Percentiles rank a stretch among this genome's conserved stretches.
phyloP scores from a whole-genome alignment of 2,329 filamentous ascomycete species.

The Fonsecaea nubica region DNA sequence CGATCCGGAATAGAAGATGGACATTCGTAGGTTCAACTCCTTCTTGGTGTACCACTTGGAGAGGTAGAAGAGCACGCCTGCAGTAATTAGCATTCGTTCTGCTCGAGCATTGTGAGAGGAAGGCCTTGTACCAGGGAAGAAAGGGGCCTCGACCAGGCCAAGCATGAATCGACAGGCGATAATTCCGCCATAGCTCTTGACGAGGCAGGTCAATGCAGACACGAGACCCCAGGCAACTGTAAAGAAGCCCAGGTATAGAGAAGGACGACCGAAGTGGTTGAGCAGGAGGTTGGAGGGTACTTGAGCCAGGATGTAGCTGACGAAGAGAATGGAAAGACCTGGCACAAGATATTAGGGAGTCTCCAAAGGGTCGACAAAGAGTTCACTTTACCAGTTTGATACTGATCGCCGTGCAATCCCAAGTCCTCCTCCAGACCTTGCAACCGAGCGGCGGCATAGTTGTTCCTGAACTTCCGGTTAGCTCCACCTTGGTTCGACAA shows the following conservation, averaged over 20 bases:
- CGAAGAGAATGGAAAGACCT: conserved; percentile 53
- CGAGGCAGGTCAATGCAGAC: conserved; percentile 53
- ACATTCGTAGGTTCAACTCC: conserved; percentile 61
- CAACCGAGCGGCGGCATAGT: conserved; percentile 54
- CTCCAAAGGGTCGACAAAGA: not conserved
- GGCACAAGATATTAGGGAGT: not conserved
- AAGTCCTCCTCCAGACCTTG: conserved; percentile 52
- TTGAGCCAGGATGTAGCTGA: conserved; percentile 49
- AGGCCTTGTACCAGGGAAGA: conserved; percentile 46
- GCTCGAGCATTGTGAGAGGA: not conserved
- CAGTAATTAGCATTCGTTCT: conserved; percentile 41
- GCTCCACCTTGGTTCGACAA: not conserved
- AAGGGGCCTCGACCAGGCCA: conserved; percentile 55
- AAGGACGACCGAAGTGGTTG: conserved; percentile 45
- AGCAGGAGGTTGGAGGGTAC: conserved; percentile 57
- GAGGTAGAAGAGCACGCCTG: conserved; percentile 63
- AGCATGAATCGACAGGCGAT: conserved; percentile 53
- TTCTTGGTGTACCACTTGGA: conserved; percentile 68
- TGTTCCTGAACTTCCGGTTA: conserved; percentile 49
- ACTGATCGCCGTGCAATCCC: conserved; percentile 45
- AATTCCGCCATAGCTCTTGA: conserved; percentile 51
- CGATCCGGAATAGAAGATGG: conserved; percentile 65
- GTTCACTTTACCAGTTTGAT: conserved; percentile 38
- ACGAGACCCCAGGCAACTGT: conserved; percentile 55
- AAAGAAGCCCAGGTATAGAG: conserved; percentile 54